Evolutionary conservation across 164 flowering plant species (phyloP), one percentile per base, ranked within the genome.

Genomic region (Kingdonia uniflora): DNA sequence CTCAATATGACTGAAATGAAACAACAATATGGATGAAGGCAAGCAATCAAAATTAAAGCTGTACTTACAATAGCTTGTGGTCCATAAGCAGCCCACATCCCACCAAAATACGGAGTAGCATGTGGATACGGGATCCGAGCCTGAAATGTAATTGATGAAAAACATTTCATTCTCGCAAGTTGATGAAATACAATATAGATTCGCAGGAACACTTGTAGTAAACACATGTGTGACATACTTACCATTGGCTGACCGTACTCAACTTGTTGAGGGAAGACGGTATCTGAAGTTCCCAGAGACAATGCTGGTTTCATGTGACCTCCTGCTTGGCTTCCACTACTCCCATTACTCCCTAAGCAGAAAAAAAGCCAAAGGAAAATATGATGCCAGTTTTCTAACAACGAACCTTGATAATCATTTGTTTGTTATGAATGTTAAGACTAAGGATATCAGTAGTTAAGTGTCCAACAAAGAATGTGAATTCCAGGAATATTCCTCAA

Each of bases 51-150:
- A 29, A 29, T 29, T 29, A 29, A 3, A 29, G 8, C 35, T 3
- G 42, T 11, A 74, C 81, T 79, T 68, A 80, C 92, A 50, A 73
- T n/a, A n/a, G n/a, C 63, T 25, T 69, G 84, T 23, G 85, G 60
- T 56, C 81, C 82, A 57, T 75, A 81, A 19, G 82, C 70, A 65
- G 75, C 48, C 48, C 67, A 40, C 15, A 79, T 22, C 19, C 84
- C 89, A 51, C 73, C 65, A 56, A 55, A 60, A 65, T 72, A 74
- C 26, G 89, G 78, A 56, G 75, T 81, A 35, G 67, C 52, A 66
- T 59, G 76, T 19, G 81, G 68, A 64, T 72, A 76, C 5, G 75
- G 71, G 55, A 73, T 43, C 19, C 42, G 75, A 57, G 66, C 61
- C 91, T 85, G 85, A 44, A 40, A 49, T 49, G 29, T 24, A 14